Evolutionary conservation across 2,329 filamentous ascomycete species (phyloP).

Genomic region (Alternaria gansuensis): DNA sequence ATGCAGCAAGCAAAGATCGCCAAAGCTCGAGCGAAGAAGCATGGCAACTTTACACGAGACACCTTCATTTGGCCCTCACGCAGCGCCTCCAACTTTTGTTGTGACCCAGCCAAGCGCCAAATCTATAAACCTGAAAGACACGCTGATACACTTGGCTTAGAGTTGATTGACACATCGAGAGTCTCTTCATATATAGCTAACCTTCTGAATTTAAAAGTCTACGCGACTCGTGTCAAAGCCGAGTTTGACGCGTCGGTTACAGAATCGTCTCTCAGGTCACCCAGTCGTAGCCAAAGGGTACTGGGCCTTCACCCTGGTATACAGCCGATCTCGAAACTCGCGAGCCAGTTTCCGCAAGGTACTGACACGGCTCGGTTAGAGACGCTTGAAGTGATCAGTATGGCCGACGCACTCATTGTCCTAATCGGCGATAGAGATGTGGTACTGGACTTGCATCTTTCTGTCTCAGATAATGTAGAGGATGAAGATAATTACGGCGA

Average conservation of each 20-base stretch:
- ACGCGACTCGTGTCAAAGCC: not conserved
- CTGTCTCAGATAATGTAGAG: not conserved
- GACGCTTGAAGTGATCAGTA: not conserved
- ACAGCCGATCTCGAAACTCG: not conserved
- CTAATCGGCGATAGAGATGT: not conserved
- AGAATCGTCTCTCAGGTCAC: not conserved
- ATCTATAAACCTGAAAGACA: not conserved
- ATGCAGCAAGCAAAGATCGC: not conserved
- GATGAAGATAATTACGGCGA: not conserved
- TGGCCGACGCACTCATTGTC: not conserved
- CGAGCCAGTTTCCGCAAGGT: not conserved
- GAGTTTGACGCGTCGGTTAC: not conserved
- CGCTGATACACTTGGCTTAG: not conserved
- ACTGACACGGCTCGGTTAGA: not conserved
- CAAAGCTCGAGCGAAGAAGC: not conserved
- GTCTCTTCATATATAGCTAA: not conserved
- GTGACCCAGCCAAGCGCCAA: not conserved
- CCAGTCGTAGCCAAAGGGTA: not conserved
- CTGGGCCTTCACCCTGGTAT: not conserved
- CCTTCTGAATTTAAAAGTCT: not conserved
- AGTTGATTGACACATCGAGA: constrained; percentile 2
- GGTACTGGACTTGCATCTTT: not conserved
- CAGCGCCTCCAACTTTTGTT: not conserved
- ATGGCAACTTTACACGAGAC: not conserved
- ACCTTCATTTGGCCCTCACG: not conserved